Percentiles rank a stretch among this genome's conserved stretches.
Conservation (phyloP, 1,139 yeast genomes). For the Blastobotrys elegans region DNA sequence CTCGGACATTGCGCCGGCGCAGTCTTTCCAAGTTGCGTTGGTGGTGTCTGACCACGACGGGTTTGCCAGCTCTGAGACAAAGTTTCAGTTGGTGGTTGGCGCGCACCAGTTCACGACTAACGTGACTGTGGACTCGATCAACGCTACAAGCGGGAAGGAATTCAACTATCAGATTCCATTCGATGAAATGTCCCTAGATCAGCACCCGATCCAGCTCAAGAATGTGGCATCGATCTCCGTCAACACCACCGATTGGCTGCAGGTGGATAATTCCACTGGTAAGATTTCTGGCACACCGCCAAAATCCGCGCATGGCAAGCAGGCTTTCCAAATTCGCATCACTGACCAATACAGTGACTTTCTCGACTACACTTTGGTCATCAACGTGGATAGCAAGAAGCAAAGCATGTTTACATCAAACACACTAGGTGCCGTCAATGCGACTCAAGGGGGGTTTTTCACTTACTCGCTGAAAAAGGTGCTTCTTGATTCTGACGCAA, state of each 20-base stretch:
- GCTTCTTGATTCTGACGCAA: slow-evolving; percentile 45
- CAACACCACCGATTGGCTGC: slow-evolving; percentile 48
- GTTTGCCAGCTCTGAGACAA: slow-evolving; percentile 64
- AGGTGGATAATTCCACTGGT: slow-evolving; percentile 40
- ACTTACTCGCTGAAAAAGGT: slow-evolving; percentile 40
- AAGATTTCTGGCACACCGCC: slow-evolving; percentile 50
- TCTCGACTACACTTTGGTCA: slow-evolving; percentile 52
- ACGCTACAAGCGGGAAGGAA: slow-evolving; percentile 58
- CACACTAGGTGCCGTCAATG: slow-evolving; percentile 45
- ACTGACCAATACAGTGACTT: slow-evolving; percentile 60
- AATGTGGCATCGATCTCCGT: slow-evolving; percentile 54
- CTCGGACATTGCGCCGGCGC: slow-evolving; percentile 83
- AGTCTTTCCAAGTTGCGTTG: slow-evolving; percentile 62
- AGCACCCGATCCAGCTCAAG: slow-evolving; percentile 39
- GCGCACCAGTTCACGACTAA: slow-evolving; percentile 78
- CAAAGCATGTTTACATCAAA: slow-evolving; percentile 26
- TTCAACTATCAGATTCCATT: slow-evolving; percentile 60
- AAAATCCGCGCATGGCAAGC: slow-evolving; percentile 39
- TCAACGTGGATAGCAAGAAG: slow-evolving; percentile 35
- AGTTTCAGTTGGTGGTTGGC: slow-evolving; percentile 73
- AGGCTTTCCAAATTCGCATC: slow-evolving; percentile 50
- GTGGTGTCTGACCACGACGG: slow-evolving; percentile 79
- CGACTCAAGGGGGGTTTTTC: slow-evolving; percentile 59
- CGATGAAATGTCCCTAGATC: slow-evolving; percentile 57
- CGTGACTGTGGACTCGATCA: slow-evolving; percentile 41